Evolutionary conservation across 768 basidiomycete species (phyloP).

Genomic region (Suillus subalutaceus): DNA sequence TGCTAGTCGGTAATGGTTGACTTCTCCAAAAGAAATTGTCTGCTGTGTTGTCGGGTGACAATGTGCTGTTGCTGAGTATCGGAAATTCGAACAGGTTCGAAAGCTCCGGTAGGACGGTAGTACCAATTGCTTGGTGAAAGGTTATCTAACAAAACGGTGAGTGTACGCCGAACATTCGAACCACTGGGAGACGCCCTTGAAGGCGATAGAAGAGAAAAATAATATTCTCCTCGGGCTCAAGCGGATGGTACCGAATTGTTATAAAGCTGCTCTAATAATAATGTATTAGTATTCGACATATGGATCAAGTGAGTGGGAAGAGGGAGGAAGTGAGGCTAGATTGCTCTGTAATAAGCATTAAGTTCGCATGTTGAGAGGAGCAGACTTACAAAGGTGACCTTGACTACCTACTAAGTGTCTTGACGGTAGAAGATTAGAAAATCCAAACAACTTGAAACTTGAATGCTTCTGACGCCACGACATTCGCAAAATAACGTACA

Average conservation of each 20-base stretch:
- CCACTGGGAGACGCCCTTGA: neutral
- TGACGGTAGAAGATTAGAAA: conserved; percentile 1
- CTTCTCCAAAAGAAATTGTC: neutral
- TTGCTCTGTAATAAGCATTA: neutral
- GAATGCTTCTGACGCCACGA: conserved; percentile 6
- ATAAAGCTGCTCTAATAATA: neutral
- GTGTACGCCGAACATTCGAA: neutral
- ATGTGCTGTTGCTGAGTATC: neutral
- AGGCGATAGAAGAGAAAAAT: conserved; percentile 2
- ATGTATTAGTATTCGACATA: neutral
- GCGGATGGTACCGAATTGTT: neutral
- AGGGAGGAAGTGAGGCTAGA: neutral
- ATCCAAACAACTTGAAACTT: neutral
- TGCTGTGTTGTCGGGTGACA: neutral
- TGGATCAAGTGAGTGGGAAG: conserved; percentile 1
- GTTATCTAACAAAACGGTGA: neutral
- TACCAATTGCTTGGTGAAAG: neutral
- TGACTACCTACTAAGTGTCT: conserved; percentile 2
- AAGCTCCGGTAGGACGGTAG: neutral
- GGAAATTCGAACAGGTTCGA: neutral
- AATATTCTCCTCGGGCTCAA: neutral
- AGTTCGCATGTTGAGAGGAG: conserved; percentile 3
- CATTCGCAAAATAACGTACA: conserved; percentile 9
- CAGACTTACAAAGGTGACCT: neutral
- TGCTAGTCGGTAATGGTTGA: neutral